Evolutionary conservation across 2,329 filamentous ascomycete species (phyloP).

Genomic region (Drechslera avenae): DNA sequence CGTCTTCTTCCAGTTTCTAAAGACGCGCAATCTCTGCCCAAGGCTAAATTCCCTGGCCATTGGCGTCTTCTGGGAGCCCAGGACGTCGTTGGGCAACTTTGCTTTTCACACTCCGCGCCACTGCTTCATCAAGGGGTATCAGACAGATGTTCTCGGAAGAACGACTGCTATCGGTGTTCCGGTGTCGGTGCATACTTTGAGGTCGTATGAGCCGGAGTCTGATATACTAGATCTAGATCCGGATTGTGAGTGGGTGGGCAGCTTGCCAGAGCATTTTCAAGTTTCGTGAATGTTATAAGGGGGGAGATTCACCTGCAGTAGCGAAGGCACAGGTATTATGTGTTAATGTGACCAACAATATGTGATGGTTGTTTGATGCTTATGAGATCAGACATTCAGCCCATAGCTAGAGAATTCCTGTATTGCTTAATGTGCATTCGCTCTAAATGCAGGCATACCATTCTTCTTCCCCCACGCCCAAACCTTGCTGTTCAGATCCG

Average conservation of each 20-base stretch:
- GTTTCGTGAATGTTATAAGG: background rate
- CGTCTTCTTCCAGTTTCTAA: background rate
- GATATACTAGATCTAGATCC: conserved; percentile 8
- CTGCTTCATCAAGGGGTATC: conserved; percentile 9
- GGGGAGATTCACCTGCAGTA: too few relatives aligned
- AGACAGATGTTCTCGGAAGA: background rate
- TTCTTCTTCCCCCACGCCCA: conserved; percentile 63
- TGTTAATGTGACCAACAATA: too few relatives aligned
- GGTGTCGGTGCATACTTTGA: conserved; percentile 2
- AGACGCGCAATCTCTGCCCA: background rate
- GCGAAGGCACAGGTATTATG: too few relatives aligned
- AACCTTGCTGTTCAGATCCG: conserved; percentile 63
- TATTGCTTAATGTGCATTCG: conserved; percentile 31
- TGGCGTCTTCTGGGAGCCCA: background rate
- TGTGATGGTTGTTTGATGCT: too few relatives aligned
- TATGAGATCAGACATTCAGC: too few relatives aligned
- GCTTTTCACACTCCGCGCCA: conserved; percentile 4
- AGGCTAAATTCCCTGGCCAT: background rate
- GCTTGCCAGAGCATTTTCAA: background rate
- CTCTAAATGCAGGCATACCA: conserved; percentile 47
- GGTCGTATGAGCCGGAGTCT: background rate
- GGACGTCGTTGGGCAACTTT: background rate
- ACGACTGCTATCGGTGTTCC: background rate
- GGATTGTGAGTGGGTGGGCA: conserved; percentile 1
- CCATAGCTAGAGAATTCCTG: too few relatives aligned